A percentile compares a stretch with the other conserved stretches of the same genome.
These are phyloP conservation scores for Aspergillus ostianus DNA, from an alignment of 495 filamentous ascomycete species.

Conservation along the genomic window DNA sequence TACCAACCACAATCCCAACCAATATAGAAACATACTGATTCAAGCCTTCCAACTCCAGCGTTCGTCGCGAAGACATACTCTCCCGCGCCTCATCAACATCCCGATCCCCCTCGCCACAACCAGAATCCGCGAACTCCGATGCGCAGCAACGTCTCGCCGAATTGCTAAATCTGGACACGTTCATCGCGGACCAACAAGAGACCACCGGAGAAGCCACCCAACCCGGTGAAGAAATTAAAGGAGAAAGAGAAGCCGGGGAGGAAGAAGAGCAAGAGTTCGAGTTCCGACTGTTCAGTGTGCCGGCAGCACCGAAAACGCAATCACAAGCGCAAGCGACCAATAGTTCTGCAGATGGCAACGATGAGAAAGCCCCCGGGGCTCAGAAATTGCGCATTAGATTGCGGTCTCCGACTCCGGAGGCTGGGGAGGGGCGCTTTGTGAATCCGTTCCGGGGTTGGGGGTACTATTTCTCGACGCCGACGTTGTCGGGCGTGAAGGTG, in stretches of 20 bases:
- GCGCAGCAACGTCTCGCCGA: constrained; percentile 39
- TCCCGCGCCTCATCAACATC: constrained; percentile 31
- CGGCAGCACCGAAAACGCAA: constrained; percentile 18
- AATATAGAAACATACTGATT: constrained; percentile 11
- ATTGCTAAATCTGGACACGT: constrained; percentile 37
- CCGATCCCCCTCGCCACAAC: constrained; percentile 32
- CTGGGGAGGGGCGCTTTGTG: constrained; percentile 39
- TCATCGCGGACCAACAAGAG: constrained; percentile 13
- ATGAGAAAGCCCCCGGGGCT: constrained; percentile 10
- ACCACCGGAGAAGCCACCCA: constrained; percentile 6
- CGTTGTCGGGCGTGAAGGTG: constrained; percentile 14
- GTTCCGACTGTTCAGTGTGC: constrained; percentile 46
- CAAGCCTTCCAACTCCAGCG: constrained; percentile 20
- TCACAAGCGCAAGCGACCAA: neutral
- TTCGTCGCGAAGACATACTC: constrained; percentile 44
- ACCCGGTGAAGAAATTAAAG: neutral
- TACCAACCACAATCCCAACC: neutral
- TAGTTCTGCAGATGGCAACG: constrained; percentile 1
- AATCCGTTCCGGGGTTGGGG: constrained; percentile 46
- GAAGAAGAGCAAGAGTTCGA: constrained; percentile 50
- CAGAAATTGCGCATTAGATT: constrained; percentile 45
- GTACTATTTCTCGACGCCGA: constrained; percentile 42
- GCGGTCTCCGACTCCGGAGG: constrained; percentile 38
- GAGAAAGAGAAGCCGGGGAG: constrained; percentile 16
- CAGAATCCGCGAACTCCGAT: constrained; percentile 33